Base-by-base conservation (phyloP, 2,329 filamentous ascomycete species). In the Whalleya microplaca region DNA sequence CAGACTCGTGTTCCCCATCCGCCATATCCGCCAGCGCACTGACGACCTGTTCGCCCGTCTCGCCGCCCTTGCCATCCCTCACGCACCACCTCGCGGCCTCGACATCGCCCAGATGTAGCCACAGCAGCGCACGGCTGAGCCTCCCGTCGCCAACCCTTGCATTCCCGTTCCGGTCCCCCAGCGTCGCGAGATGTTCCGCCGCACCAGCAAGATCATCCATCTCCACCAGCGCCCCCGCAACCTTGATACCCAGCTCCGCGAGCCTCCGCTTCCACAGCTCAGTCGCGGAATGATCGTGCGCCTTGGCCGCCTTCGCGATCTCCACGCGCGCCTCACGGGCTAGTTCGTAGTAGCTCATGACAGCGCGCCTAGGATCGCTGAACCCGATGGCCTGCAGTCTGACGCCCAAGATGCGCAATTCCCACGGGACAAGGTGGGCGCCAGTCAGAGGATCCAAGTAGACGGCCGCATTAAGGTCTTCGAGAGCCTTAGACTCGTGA, bases 331-430 rank as follows among this genome's bases (percentile, higher is more conserved):
- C 91, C 72, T 96, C 92, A 8, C 90, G 76, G 0, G 88, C 92
- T 2, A 98, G 81, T 61, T 96, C 92, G 70, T 96, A 96, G 71
- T 96, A 91, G 44, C 90, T 90, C 81, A 95, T 94, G 55, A 99
- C 88, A 2, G 91, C 90, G 59, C 93, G 83, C 3, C 94, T 83
- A 48, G 88, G 85, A 73, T 99, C 95, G 3, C 88, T 88, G 62
- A 95, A 96, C 1, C 91, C 92, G 45, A 96, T 83, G 0, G 91
- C 91, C 64, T 96, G 91, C 19, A 98, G 80, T 1, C 93, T 84
- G 8, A 97, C 89, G 6, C 89, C 87, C 16, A 98, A 80, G 2
- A 97, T 83, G 6, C 95, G 85, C 50, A 99, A 80, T 42, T 89
- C 84, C 93, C 95, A 99, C 0, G 94, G 94, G 0, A 94, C 89